Conservation (phyloP, 768 basidiomycete species). For the Tubosaeta sp. region DNA sequence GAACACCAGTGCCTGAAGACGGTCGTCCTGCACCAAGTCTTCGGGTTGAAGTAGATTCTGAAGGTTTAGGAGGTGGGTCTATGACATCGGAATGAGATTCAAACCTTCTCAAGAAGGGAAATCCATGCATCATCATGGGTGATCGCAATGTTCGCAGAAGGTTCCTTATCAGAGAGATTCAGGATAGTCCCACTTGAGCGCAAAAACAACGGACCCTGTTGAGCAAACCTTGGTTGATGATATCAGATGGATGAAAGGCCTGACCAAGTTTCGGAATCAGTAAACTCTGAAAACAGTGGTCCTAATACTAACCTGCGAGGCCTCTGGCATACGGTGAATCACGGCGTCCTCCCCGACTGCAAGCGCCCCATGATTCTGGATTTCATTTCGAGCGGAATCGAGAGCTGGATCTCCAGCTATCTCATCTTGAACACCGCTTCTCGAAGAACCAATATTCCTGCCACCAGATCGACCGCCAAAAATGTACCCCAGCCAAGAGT, state of each 20-base stretch:
- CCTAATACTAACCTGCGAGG: not conserved
- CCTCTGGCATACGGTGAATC: no score
- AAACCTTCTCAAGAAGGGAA: not conserved
- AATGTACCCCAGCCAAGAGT: not conserved
- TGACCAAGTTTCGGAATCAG: not conserved
- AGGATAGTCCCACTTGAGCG: not conserved
- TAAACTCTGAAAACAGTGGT: not conserved
- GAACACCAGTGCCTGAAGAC: not conserved
- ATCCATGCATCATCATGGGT: no score
- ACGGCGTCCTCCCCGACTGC: not conserved
- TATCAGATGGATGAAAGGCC: slow-evolving; percentile 10
- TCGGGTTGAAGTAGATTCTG: no score
- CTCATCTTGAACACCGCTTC: not conserved
- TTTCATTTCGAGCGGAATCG: not conserved
- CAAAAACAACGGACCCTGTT: not conserved
- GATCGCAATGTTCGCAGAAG: not conserved
- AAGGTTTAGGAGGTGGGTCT: no score
- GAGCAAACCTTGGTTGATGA: slow-evolving; percentile 5
- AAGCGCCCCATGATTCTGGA: not conserved
- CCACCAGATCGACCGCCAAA: not conserved
- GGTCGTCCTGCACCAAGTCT: no score
- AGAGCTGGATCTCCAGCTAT: not conserved
- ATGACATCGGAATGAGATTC: no score
- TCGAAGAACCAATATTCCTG: not conserved
- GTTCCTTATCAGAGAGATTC: not conserved